phyloP scores from a whole-genome alignment of 2,329 filamentous ascomycete species.

The Myriangium duriaei region DNA sequence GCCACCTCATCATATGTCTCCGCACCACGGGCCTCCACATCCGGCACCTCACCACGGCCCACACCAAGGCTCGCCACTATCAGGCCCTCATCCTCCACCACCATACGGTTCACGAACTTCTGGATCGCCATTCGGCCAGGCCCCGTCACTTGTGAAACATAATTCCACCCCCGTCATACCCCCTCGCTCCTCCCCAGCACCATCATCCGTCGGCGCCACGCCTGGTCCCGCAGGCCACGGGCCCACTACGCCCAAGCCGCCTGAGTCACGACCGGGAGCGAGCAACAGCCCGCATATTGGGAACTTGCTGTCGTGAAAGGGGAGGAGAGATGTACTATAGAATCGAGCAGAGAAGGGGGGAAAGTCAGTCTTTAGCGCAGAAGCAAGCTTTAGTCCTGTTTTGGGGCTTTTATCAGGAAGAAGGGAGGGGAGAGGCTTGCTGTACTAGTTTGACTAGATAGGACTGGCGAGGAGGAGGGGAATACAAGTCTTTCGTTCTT shows the following conservation, averaged over 20 bases:
- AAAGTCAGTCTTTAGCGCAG: too few relatives aligned
- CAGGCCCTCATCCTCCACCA: background rate
- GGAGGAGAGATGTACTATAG: background rate
- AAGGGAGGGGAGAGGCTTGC: background rate
- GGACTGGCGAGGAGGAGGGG: background rate
- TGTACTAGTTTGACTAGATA: background rate
- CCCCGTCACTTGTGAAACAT: conserved; percentile 1
- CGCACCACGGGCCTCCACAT: conserved; percentile 1
- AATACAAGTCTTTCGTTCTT: background rate
- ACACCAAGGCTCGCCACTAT: conserved; percentile 3
- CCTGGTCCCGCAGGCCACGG: conserved; percentile 1
- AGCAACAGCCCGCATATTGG: conserved; percentile 9
- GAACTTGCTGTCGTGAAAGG: conserved; percentile 5
- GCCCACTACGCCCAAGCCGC: conserved; percentile 7
- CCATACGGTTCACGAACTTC: conserved; percentile 2
- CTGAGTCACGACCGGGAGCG: background rate
- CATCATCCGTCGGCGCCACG: background rate
- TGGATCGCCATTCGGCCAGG: conserved; percentile 3
- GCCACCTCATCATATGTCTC: background rate
- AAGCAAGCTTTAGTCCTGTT: too few relatives aligned
- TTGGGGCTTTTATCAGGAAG: background rate
- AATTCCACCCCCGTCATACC: conserved; percentile 6
- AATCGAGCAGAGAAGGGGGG: too few relatives aligned
- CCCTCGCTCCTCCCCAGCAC: conserved; percentile 4
- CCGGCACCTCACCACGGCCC: background rate